Conservation (phyloP, 2,329 filamentous ascomycete genomes). For the Arthrobotrys pseudoclavata region DNA sequence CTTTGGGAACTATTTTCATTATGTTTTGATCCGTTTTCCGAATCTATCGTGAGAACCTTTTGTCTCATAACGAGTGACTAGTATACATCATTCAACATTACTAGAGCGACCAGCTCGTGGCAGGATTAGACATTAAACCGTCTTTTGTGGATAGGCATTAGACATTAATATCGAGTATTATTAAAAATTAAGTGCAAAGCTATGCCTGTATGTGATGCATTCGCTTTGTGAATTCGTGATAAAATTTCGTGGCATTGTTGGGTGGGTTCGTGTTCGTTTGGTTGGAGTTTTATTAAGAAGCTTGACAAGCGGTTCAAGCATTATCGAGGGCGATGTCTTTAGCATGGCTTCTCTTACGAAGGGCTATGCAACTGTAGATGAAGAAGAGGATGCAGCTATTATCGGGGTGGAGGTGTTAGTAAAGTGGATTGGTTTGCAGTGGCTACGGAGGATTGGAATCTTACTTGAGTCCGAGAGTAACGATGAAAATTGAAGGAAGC, state of each 20-base stretch:
- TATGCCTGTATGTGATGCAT: not conserved
- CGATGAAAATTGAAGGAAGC: slow-evolving; percentile 49
- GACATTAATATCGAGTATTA: not conserved
- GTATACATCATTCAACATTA: slow-evolving; percentile 31
- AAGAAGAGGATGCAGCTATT: slow-evolving; percentile 35
- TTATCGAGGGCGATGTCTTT: slow-evolving; percentile 33
- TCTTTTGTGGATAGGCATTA: not conserved
- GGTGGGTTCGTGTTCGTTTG: too few relatives aligned
- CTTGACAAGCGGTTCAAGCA: slow-evolving; percentile 1
- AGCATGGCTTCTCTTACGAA: slow-evolving; percentile 23
- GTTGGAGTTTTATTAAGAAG: too few relatives aligned
- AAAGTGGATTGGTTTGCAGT: not conserved
- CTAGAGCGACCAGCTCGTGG: not conserved
- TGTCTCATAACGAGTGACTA: slow-evolving; percentile 6
- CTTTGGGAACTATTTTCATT: not conserved
- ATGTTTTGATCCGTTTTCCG: not conserved
- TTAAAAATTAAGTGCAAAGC: not conserved
- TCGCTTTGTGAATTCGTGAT: too few relatives aligned
- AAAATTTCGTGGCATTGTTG: too few relatives aligned
- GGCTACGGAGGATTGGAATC: not conserved
- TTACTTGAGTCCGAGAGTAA: slow-evolving; percentile 38
- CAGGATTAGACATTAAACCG: slow-evolving; percentile 5
- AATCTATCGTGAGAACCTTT: not conserved
- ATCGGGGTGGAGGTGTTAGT: not conserved
- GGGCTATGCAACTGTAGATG: slow-evolving; percentile 12